Conservation (phyloP, 345 rosid species). For the Arabidopsis thaliana region TAIR10.1 NC_003075.7:13135501-13136000, state of each 20-base stretch:
- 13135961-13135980: conserved; percentile 13
- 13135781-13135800: not conserved
- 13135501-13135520: not conserved
- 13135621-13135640: not conserved
- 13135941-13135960: conserved; percentile 15
- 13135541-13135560: too few relatives aligned
- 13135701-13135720: not conserved
- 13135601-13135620: not conserved
- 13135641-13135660: not conserved
- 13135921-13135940: conserved; percentile 26
- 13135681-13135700: not conserved
- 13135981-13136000: conserved; percentile 19
- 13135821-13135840: conserved; percentile 1
- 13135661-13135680: too few relatives aligned
- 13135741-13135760: not conserved
- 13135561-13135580: too few relatives aligned
- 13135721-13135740: not conserved
- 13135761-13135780: not conserved
- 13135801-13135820: not conserved
- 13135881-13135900: conserved; percentile 12
- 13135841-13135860: not conserved
- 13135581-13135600: too few relatives aligned
- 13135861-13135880: not conserved
- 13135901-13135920: not conserved
- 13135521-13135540: not conserved